Evolutionary conservation across 441 rosid genomes (phyloP).

Genomic region (Jatropha multifida): DNA sequence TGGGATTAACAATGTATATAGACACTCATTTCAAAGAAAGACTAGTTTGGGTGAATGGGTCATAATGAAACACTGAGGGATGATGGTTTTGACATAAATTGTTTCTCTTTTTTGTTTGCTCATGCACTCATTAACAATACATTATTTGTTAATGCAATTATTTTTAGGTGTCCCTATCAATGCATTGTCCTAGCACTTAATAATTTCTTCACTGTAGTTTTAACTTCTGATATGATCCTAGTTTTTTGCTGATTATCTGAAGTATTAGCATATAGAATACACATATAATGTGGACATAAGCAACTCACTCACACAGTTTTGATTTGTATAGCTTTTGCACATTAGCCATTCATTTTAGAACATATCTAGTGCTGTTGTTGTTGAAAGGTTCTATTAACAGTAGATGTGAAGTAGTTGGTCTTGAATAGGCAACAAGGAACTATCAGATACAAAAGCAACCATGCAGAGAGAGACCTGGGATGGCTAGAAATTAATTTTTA

Average conservation of each 20-base stretch:
- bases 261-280: background rate
- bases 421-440: background rate
- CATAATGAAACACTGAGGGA: slow-evolving; percentile 6
- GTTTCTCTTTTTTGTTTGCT: background rate
- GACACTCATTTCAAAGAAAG: background rate
- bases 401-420: background rate
- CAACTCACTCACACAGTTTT: background rate
- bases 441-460: background rate
- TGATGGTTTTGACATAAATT: background rate
- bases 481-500: background rate
- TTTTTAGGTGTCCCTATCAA: slow-evolving; percentile 7
- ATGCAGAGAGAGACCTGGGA: background rate
- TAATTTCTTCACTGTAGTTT: background rate
- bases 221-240: background rate
- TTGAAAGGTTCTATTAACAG: background rate
- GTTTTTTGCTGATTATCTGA: background rate
- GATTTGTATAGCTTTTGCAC: background rate
- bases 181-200: slow-evolving; percentile 11
- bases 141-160: background rate
- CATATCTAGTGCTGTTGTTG: background rate
- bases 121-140: slow-evolving; percentile 1
- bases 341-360: background rate
- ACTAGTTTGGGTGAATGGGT: background rate
- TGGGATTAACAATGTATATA: background rate
- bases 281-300: background rate